Evolutionary conservation across 1,139 yeast genomes (phyloP).

Genomic region (Candida glucosophila): DNA sequence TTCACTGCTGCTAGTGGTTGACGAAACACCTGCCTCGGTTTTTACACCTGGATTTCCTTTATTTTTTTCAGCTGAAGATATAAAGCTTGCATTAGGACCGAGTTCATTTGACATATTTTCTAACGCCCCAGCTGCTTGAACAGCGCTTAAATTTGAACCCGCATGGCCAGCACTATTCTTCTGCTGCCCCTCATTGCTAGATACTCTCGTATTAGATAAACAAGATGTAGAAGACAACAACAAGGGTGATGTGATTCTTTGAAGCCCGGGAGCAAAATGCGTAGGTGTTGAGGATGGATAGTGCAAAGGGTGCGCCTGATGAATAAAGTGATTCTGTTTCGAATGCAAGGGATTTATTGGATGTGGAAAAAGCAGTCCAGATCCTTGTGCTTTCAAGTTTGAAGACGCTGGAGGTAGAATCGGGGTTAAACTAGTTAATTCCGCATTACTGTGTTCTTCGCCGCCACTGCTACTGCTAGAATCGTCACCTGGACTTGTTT

Average conservation of each 20-base stretch:
- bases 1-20: conserved; percentile 8
- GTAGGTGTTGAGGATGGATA: conserved; percentile 66
- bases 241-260: conserved; percentile 57
- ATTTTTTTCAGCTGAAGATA: conserved; percentile 9
- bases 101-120: conserved; percentile 45
- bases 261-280: conserved; percentile 59
- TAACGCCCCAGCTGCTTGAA: conserved; percentile 53
- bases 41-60: conserved; percentile 1
- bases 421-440: conserved; percentile 17
- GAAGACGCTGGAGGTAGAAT: conserved; percentile 18
- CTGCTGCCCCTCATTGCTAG: conserved; percentile 7
- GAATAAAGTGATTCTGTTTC: conserved; percentile 23
- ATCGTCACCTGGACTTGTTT: conserved; percentile 11
- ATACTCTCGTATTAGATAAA: conserved; percentile 27
- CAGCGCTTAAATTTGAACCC: conserved; percentile 12
- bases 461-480: conserved; percentile 6
- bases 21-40: neutral
- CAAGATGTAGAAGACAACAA: conserved; percentile 40
- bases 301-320: conserved; percentile 48
- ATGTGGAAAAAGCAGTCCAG: conserved; percentile 5
- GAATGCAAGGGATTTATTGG: conserved; percentile 5
- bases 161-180: conserved; percentile 6
- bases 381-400: conserved; percentile 3
- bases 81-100: conserved; percentile 39
- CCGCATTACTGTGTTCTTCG: conserved; percentile 6